Base-by-base conservation (phyloP, 148 eudicot genomes). In the Chenopodium formosanum region DNA sequence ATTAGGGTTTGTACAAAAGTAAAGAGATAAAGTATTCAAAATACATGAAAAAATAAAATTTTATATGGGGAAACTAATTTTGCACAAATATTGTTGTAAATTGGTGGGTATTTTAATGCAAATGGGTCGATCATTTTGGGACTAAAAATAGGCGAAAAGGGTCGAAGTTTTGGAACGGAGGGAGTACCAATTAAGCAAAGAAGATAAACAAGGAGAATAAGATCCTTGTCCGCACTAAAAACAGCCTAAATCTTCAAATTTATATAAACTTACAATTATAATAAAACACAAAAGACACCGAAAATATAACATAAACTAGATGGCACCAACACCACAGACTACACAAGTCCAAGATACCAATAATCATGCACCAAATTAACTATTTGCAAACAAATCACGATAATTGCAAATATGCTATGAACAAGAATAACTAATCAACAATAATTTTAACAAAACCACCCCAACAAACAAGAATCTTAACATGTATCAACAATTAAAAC, bases 381-480 rank as follows among this genome's bases (percentile, higher is more conserved):
- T 58, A 58, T 58, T 19, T 5, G 7, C 63, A 17, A 3, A 4
- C 63, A 19, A 58, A 19, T 2, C 19, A 19, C 7, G 63, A 58
- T 58, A 14, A 4, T 58, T 17, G 6, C 44, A 5, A 40, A 40
- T 40, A 40, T 40, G 8, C 44, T 1, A 70, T 20, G 13, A 70
- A 1, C 22, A 37, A 70, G 50, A 70, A 32, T 32, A 70, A 7
- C 10, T 50, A 70, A 70, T 1, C 74, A 70, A 70, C 0, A 1
- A 20, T 37, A 20, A 40, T 37, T 19, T 50, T 5, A 1, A 0
- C 2, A 70, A 70, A 40, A 62, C 74, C 48, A 70, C 48, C 48
- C 40, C 27, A 7, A 70, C 74, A 40, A 70, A 52, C 74, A 70
- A 70, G 74, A 70, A 70, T 70, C 74, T 44, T 19, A 7, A 37